phyloP scores from a whole-genome alignment of 192 early-diverging fungal species.

The Coemansia sp. region DNA sequence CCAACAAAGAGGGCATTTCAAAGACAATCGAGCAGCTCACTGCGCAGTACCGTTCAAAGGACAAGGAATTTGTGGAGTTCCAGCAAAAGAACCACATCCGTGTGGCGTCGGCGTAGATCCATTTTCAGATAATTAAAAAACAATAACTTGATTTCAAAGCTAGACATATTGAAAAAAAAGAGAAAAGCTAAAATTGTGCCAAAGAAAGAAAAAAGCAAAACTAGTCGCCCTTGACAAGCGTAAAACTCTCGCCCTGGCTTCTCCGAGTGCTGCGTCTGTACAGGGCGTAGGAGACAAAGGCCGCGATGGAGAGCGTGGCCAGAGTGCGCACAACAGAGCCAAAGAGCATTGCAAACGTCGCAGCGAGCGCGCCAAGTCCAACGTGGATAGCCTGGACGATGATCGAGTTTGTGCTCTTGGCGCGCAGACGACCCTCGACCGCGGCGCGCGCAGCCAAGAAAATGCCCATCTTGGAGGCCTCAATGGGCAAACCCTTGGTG shows the following conservation, averaged over 20 bases:
- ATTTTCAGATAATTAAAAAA: neutral
- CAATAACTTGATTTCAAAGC: neutral
- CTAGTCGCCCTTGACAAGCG: constrained; percentile 50
- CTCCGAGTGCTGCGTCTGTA: constrained; percentile 17
- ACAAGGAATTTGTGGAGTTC: constrained; percentile 84
- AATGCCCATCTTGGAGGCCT: constrained; percentile 40
- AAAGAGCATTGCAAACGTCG: constrained; percentile 29
- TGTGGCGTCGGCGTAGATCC: constrained; percentile 41
- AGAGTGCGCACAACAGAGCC: constrained; percentile 28
- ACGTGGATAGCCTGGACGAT: constrained; percentile 25
- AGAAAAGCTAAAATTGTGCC: neutral
- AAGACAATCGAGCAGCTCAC: constrained; percentile 76
- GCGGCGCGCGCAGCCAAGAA: constrained; percentile 48
- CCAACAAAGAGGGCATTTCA: constrained; percentile 83
- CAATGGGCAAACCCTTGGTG: constrained; percentile 26
- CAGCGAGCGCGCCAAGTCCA: constrained; percentile 2
- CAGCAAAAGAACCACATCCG: constrained; percentile 91
- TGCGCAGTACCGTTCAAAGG: constrained; percentile 82
- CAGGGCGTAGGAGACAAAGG: constrained; percentile 17
- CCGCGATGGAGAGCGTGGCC: constrained; percentile 22
- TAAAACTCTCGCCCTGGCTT: constrained; percentile 8
- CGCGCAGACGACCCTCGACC: constrained; percentile 35
- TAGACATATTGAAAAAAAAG: neutral
- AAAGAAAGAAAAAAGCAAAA: neutral
- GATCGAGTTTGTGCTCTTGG: constrained; percentile 42